Evolutionary conservation across 805 yeast genomes (phyloP), one percentile per base, ranked within the genome.

Genomic region (Priceomyces castillae): DNA sequence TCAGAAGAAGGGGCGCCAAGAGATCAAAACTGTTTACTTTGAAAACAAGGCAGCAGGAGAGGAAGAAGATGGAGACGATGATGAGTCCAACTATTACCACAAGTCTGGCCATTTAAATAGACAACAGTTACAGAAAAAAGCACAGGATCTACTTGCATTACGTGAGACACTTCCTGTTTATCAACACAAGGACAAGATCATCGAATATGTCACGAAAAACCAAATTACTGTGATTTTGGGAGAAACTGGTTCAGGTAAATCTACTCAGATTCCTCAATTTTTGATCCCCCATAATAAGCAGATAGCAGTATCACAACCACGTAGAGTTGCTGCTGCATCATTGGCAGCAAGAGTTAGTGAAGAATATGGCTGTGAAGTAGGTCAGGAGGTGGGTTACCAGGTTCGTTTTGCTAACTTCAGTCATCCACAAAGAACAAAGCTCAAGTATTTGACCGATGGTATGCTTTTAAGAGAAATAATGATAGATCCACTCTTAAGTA

Each of bases 181-280:
- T 62, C 81, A 77, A 51, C 87, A 86, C 48, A 80, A 80, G 52
- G 81, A 78, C 35, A 75, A 79, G 41, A 76, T 92, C 14, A 58
- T 86, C 47, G 65, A 74, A 7, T 77, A 80, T 48, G 57, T 92
- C 2, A 44, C 65, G 2, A 47, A 65, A 9, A 77, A 83, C 53
- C 82, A 77, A 48, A 95, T 90, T 4, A 81, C 90, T 0, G 80
- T 92, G 1, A 73, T 92, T 15, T 86, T 94, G 58, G 98, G 98
- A 65, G 98, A 92, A 59, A 92, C 99, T 0, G 99, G 99, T 65
- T 88, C 96, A 6, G 98, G 98, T 71, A 92, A 92, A 60, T 90
- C 98, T 3, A 92, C 99, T 0, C 99, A 92, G 67, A 82, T 92
- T 37, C 98, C 99, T 0, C 98, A 92, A 59, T 84, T 92, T 51